These are phyloP conservation scores for Miscanthus lutarioriparius DNA, from an alignment of 176 grass and related monocot species.

Conservation along the genomic window DNA sequence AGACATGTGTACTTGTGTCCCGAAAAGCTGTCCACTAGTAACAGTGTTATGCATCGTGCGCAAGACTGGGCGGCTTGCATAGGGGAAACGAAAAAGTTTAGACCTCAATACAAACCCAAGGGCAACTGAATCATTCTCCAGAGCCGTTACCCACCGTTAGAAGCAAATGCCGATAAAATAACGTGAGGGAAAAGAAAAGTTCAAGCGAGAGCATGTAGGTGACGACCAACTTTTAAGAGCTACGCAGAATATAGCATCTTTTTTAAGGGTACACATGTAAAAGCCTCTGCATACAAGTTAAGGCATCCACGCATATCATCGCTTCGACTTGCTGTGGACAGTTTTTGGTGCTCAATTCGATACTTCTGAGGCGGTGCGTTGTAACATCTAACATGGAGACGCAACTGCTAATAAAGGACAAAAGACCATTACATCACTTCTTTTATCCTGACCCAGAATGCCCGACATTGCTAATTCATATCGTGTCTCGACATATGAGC, in stretches of 20 bases:
- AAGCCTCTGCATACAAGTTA: slow-evolving; percentile 12
- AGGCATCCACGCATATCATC: not conserved
- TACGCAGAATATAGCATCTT: no score
- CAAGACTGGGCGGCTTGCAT: no score
- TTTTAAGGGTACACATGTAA: no score
- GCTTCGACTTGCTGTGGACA: not conserved
- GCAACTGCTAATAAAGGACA: not conserved
- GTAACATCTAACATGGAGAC: not conserved
- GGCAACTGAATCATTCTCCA: no score
- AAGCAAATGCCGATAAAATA: no score
- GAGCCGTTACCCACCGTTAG: no score
- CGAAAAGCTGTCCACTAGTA: slow-evolving; percentile 5
- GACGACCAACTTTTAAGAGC: no score
- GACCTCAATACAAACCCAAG: no score
- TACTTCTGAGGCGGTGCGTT: not conserved
- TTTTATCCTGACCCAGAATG: not conserved
- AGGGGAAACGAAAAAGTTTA: no score
- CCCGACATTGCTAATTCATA: not conserved
- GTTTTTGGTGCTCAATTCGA: not conserved
- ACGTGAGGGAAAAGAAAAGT: no score
- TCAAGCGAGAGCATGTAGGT: no score
- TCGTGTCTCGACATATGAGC: not conserved
- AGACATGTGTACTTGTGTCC: slow-evolving; percentile 21
- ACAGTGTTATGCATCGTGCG: not conserved
- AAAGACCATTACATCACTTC: not conserved